Evolutionary conservation across 2,329 filamentous ascomycete species (phyloP).

Genomic region (Fusarium nygamai): DNA sequence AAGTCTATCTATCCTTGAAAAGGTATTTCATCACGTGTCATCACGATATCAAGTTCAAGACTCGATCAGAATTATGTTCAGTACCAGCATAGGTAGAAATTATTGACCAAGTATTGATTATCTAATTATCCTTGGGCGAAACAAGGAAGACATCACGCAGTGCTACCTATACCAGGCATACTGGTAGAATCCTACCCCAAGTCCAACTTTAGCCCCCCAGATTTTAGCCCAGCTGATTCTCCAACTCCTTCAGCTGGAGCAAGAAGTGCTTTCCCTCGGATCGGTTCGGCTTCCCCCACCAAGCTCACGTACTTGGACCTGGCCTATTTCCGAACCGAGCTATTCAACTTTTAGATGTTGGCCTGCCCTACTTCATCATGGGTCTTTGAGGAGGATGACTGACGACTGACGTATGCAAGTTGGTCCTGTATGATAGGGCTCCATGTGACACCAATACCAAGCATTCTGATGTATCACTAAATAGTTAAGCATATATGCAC

Average conservation of each 20-base stretch:
- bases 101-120: not conserved
- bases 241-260: not conserved
- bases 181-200: not conserved
- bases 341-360: not conserved
- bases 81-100: not conserved
- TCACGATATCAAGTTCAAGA: not conserved
- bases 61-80: not conserved
- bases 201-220: not conserved
- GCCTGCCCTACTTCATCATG: not conserved
- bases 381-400: not conserved
- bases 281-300: slow-evolving; percentile 11
- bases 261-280: not conserved
- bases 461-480: not conserved
- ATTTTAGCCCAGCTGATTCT: not conserved
- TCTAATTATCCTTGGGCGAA: not conserved
- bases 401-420: not conserved
- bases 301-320: not conserved
- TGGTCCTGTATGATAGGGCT: not conserved
- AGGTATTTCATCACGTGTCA: not conserved
- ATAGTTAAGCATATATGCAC: not conserved
- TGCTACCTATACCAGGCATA: not conserved
- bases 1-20: not conserved
- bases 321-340: slow-evolving; percentile 15
- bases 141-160: not conserved
- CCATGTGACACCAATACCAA: not conserved